Conservation (phyloP, 345 rosid genomes). For the Brassica incana region DNA sequence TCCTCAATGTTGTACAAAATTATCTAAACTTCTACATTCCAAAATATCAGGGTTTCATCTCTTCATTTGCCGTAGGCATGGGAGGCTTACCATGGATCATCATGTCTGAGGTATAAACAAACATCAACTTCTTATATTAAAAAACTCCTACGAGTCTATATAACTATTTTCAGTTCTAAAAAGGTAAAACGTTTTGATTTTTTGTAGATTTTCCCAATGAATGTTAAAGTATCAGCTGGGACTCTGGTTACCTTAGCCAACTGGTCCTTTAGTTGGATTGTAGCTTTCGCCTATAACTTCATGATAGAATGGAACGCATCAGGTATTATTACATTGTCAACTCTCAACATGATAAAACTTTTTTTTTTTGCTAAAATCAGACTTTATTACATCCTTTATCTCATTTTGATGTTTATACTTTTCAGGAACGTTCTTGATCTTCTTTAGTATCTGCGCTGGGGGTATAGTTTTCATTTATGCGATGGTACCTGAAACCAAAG, state of each 20-base stretch:
- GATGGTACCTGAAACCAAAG: conserved; percentile 65
- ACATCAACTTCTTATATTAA: too few relatives aligned
- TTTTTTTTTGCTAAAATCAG: too few relatives aligned
- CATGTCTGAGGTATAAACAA: conserved; percentile 61
- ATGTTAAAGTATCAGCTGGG: conserved; percentile 66
- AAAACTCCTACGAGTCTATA: background rate
- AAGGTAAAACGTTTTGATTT: background rate
- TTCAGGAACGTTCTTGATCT: conserved; percentile 64
- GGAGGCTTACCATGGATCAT: conserved; percentile 60
- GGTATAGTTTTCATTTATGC: conserved; percentile 46
- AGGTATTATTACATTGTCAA: conserved; percentile 32
- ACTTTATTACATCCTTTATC: background rate
- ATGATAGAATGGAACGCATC: conserved; percentile 53
- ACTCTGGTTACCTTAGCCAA: conserved; percentile 47
- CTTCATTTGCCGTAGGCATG: conserved; percentile 47
- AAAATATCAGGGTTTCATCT: conserved; percentile 43
- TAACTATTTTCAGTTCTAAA: background rate
- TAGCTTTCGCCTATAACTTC: conserved; percentile 52
- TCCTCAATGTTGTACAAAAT: background rate
- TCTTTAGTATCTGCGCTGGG: conserved; percentile 27
- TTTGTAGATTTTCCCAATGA: conserved; percentile 53
- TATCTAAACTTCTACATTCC: background rate
- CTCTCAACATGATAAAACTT: background rate
- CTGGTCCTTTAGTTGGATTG: conserved; percentile 50
- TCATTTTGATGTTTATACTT: conserved; percentile 5